Evolutionary conservation across 768 basidiomycete species (phyloP).

Genomic region (Dentipellis sp.): DNA sequence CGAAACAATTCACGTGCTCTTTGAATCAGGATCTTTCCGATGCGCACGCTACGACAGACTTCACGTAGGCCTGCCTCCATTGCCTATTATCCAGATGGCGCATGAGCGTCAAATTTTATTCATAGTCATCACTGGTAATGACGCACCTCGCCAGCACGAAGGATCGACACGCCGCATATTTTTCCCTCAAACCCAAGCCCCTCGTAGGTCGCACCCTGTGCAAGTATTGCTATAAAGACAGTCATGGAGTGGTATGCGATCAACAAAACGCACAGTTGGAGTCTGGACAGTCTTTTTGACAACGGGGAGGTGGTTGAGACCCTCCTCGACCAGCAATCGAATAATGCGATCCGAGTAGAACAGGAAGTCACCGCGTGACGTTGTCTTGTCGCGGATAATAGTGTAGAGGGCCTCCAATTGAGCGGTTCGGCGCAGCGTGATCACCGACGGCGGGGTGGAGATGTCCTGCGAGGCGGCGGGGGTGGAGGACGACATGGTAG

Average conservation of each 20-base stretch:
- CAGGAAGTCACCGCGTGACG: slow-evolving; percentile 87
- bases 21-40: slow-evolving; percentile 98
- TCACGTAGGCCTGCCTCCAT: slow-evolving; percentile 98
- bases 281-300: slow-evolving; percentile 70
- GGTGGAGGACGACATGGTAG: too few species aligned
- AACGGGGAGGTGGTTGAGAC: slow-evolving; percentile 82
- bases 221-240: background rate
- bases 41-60: slow-evolving; percentile 88
- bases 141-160: slow-evolving; percentile 83
- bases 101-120: background rate
- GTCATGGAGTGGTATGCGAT: background rate
- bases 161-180: slow-evolving; percentile 93
- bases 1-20: slow-evolving; percentile 41
- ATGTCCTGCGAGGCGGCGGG: background rate
- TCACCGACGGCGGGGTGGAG: slow-evolving; percentile 55
- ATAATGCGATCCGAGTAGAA: slow-evolving; percentile 96
- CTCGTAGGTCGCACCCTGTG: slow-evolving; percentile 68
- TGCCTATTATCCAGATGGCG: slow-evolving; percentile 38
- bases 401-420: slow-evolving; percentile 95
- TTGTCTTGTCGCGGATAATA: slow-evolving; percentile 85
- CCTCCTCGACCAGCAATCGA: slow-evolving; percentile 69
- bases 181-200: slow-evolving; percentile 95
- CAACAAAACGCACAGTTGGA: slow-evolving; percentile 47
- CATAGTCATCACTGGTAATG: background rate
- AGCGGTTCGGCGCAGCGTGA: slow-evolving; percentile 80